Evolutionary conservation across 768 basidiomycete genomes (phyloP).

Genomic region (Agrocybe chaxingu): DNA sequence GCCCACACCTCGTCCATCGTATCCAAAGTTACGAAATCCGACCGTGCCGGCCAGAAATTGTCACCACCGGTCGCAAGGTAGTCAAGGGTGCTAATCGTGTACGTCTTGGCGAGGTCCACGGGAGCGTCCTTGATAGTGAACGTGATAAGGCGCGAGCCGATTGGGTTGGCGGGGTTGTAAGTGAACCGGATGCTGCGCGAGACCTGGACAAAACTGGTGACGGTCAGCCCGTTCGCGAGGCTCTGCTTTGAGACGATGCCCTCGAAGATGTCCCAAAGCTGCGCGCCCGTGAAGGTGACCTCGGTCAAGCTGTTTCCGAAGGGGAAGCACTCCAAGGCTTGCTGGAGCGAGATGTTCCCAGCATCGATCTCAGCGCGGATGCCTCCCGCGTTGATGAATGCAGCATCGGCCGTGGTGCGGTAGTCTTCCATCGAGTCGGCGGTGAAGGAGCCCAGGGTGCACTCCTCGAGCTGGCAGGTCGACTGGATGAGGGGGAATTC

Average conservation of each 20-base stretch:
- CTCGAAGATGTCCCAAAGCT: slow-evolving; percentile 42
- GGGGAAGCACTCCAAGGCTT: slow-evolving; percentile 39
- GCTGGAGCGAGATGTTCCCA: slow-evolving; percentile 37
- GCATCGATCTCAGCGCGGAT: slow-evolving; percentile 37
- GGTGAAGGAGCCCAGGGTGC: slow-evolving; percentile 39
- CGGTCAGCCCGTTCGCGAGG: slow-evolving; percentile 21
- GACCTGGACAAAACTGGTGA: slow-evolving; percentile 41
- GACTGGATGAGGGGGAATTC: slow-evolving; percentile 31
- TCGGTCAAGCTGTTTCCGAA: slow-evolving; percentile 40
- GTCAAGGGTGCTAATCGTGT: slow-evolving; percentile 29
- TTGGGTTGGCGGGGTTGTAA: slow-evolving; percentile 25
- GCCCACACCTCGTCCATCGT: slow-evolving; percentile 30
- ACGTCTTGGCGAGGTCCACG: slow-evolving; percentile 22
- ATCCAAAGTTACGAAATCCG: slow-evolving; percentile 26
- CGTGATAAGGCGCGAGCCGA: slow-evolving; percentile 26
- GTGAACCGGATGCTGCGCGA: slow-evolving; percentile 32
- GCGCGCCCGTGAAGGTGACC: slow-evolving; percentile 34
- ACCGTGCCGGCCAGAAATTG: slow-evolving; percentile 27
- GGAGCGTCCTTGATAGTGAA: slow-evolving; percentile 24
- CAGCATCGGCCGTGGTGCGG: slow-evolving; percentile 25
- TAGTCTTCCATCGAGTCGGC: slow-evolving; percentile 40
- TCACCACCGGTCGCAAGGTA: slow-evolving; percentile 34
- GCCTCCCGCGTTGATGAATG: slow-evolving; percentile 41
- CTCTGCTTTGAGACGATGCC: slow-evolving; percentile 31
- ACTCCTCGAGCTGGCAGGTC: slow-evolving; percentile 39